Evolutionary conservation across 257 asterid species (phyloP), one percentile per base, ranked within the genome.

Genomic region (Scutellaria baicalensis): DNA sequence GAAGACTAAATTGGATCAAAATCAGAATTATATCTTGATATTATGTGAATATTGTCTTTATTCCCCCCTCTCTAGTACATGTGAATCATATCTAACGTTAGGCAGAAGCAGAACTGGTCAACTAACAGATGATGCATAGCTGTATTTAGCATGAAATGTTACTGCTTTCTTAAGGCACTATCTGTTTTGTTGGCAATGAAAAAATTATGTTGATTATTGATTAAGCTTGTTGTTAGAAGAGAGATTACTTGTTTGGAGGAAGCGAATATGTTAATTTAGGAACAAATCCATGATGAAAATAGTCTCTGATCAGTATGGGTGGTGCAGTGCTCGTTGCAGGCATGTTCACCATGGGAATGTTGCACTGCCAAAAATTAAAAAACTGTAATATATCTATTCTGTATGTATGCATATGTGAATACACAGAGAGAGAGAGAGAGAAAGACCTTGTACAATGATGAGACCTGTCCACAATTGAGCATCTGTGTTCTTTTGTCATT

Each of bases 171-270:
- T 38, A 5, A 40, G 48, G 60, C 57, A 12, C 27, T 13, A 50
- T 11, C 18, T n/a, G 45, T 58, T 66, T 10, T 45, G 38, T 11
- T 14, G 39, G 36, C 17, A 36, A 64, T 10, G 64, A 42, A 10
- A 18, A 59, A 10, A 14, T 11, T 39, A 33, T 10, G 42, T n/a
- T 14, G 58, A 43, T 47, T 16, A 6, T 69, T 1, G 5, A 18
- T 18, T 36, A 14, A 47, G 51, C 63, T 39, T 69, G 52, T 51
- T 9, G 14, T 42, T 54, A 36, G 47, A 39, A 48, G 55, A 51
- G 62, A 59, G 57, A 11, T 63, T 79, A 79, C 75, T 60, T 71
- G 75, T 72, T 66, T 35, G 73, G 31, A 54, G 68, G 62, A 61
- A 71, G 75, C 56, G 9, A 8, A 40, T 9, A 65, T 36, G 33